Conservation (phyloP, 352 stramenopile species). For the Phytophthora pini region DNA sequence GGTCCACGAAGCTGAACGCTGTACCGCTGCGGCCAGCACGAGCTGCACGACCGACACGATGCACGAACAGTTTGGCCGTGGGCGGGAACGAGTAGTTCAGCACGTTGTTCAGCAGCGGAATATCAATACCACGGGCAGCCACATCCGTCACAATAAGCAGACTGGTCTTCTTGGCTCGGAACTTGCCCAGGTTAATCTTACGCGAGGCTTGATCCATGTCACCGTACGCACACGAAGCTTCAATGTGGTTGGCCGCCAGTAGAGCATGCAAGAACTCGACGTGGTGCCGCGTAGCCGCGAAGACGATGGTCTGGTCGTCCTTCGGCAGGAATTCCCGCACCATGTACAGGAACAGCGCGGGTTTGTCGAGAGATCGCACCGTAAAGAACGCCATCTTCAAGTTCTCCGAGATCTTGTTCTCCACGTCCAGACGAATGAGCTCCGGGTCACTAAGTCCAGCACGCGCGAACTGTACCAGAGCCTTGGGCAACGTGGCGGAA, state of each 20-base stretch:
- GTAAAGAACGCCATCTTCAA: constrained; percentile 98
- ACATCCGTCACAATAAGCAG: constrained; percentile 96
- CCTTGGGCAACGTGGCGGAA: constrained; percentile 97
- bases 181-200: constrained; percentile 92
- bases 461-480: constrained; percentile 98
- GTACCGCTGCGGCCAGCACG: constrained; percentile 95
- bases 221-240: constrained; percentile 92
- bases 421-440: constrained; percentile 97
- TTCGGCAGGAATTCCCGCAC: constrained; percentile 94
- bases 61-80: constrained; percentile 95
- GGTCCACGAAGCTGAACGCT: constrained; percentile 97
- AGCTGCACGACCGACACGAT: constrained; percentile 96
- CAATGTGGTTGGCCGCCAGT: constrained; percentile 81
- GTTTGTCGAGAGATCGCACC: constrained; percentile 95
- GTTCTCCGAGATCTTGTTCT: constrained; percentile 98
- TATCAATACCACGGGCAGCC: constrained; percentile 95
- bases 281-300: constrained; percentile 98
- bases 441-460: constrained; percentile 97
- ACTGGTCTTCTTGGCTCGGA: constrained; percentile 90
- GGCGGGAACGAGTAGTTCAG: constrained; percentile 96
- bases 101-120: constrained; percentile 97
- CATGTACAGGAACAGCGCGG: constrained; percentile 96
- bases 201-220: constrained; percentile 94
- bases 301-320: constrained; percentile 97
- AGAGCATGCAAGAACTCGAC: constrained; percentile 98